phyloP scores from a whole-genome alignment of 169 alveolate genomes.

The Plasmodium chabaudi region DNA sequence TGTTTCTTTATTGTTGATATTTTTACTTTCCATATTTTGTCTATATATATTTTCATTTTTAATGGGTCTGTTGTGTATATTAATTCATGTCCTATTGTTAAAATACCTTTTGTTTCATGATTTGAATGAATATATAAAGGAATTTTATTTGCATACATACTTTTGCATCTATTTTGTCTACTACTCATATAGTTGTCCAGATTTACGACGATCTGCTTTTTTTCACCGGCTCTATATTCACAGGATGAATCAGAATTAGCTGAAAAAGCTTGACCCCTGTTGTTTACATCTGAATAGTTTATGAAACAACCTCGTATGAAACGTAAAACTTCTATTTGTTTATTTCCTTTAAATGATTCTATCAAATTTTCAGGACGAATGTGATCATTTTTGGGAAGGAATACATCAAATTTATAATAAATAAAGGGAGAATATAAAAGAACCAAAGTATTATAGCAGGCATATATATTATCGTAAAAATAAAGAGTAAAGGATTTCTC shows the following conservation, averaged over 20 bases:
- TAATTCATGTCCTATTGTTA: slow-evolving; percentile 11
- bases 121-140: slow-evolving; percentile 16
- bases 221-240: background rate
- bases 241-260: no score
- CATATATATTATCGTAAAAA: slow-evolving; percentile 25
- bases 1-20: slow-evolving; percentile 2
- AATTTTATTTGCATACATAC: background rate
- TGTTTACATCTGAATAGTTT: no score
- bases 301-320: background rate
- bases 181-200: background rate
- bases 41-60: background rate
- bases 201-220: background rate
- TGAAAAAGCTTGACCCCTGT: no score
- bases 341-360: slow-evolving; percentile 15
- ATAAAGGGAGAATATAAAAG: slow-evolving; percentile 21
- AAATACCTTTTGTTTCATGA: slow-evolving; percentile 8
- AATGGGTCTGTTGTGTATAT: slow-evolving; percentile 18
- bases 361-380: background rate
- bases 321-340: background rate
- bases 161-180: background rate
- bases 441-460: slow-evolving; percentile 1
- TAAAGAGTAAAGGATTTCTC: slow-evolving; percentile 24
- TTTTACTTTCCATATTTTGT: slow-evolving; percentile 24
- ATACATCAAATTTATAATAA: slow-evolving; percentile 36
- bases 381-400: background rate